Percentiles rank a stretch among this genome's conserved stretches.
Conservation (phyloP, 768 basidiomycete genomes). For the Russula sp. region DNA sequence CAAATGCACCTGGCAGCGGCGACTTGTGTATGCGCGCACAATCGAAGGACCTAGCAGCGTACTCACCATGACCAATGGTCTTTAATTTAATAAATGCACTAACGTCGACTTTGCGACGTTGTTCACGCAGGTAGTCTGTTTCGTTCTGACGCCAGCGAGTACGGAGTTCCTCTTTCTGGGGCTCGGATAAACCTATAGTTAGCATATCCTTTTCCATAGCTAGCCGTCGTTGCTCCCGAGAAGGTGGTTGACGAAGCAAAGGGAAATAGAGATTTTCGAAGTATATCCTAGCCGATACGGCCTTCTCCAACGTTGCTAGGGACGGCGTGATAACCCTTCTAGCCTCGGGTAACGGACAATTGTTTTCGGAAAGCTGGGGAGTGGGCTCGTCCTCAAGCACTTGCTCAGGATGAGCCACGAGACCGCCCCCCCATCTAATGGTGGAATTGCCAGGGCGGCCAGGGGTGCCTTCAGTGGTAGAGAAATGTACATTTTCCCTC, state of each 20-base stretch:
- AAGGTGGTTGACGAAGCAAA: conserved; percentile 76
- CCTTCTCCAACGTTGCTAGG: conserved; percentile 86
- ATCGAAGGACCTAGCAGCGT: conserved; percentile 25
- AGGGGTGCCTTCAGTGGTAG: conserved; percentile 43
- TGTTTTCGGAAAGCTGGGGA: conserved; percentile 29
- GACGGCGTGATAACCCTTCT: conserved; percentile 73
- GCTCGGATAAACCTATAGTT: conserved; percentile 60
- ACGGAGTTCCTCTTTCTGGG: conserved; percentile 66
- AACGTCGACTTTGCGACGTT: conserved; percentile 74
- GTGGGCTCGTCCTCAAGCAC: conserved; percentile 48
- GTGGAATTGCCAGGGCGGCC: conserved; percentile 56
- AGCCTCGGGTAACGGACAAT: conserved; percentile 33
- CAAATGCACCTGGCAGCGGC: conserved; percentile 72
- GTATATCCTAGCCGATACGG: conserved; percentile 87
- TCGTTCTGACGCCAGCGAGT: conserved; percentile 82
- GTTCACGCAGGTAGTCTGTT: conserved; percentile 82
- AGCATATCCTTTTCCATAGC: conserved; percentile 88
- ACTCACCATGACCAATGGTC: conserved; percentile 86
- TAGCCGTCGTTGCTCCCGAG: conserved; percentile 75
- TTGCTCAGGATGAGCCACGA: conserved; percentile 62
- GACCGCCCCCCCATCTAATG: conserved; percentile 52
- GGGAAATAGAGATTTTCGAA: conserved; percentile 90
- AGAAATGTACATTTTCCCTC: conserved; percentile 54
- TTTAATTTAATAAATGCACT: conserved; percentile 85
- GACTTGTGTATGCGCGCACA: conserved; percentile 19